Evolutionary conservation across 179 eudicot species (phyloP).

Genomic region (Heliamphora pulchella): DNA sequence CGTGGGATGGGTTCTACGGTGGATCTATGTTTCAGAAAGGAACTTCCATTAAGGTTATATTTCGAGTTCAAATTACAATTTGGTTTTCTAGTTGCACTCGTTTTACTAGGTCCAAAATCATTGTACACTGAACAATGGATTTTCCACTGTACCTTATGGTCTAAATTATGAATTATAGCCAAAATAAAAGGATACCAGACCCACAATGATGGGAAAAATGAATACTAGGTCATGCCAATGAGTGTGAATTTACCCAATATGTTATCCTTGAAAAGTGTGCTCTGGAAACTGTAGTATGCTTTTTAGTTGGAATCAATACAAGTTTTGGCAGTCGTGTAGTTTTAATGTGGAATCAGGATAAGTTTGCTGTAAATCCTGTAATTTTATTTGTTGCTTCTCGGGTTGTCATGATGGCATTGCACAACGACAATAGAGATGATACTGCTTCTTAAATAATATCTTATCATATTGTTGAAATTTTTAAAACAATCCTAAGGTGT

Average conservation of each 20-base stretch:
- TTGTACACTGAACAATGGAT: background rate
- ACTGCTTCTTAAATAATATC: background rate
- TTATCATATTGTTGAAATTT: no score
- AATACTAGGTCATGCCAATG: background rate
- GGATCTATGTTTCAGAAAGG: constrained; percentile 80
- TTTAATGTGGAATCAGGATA: no score
- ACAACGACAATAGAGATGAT: background rate
- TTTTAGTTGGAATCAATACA: background rate
- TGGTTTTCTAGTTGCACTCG: background rate
- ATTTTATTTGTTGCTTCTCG: constrained; percentile 1
- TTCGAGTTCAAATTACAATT: background rate
- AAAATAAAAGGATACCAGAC: background rate
- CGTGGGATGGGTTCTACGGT: constrained; percentile 92
- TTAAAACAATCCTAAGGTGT: background rate
- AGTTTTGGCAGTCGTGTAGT: background rate
- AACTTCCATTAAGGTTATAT: constrained; percentile 83
- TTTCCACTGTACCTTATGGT: background rate
- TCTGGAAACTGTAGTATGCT: background rate
- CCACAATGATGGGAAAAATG: background rate
- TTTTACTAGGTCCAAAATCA: constrained; percentile 5
- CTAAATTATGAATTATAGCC: background rate
- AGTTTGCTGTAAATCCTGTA: background rate
- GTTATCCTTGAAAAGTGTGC: background rate
- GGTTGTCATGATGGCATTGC: background rate
- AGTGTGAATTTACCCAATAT: background rate